Conservation (phyloP, 305 asterid species). For the Fraxinus angustifolia region DNA sequence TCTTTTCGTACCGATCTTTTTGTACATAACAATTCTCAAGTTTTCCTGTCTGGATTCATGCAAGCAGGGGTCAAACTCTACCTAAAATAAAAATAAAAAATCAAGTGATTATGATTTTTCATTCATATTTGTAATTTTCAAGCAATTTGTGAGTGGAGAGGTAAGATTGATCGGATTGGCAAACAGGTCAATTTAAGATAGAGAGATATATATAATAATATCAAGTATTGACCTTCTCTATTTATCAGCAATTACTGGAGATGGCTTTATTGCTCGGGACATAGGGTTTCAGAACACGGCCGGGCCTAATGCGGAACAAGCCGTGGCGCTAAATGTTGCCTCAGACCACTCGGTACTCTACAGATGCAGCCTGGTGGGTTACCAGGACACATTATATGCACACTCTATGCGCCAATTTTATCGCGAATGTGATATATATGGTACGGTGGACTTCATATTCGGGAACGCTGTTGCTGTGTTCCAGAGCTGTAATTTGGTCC, state of each 20-base stretch:
- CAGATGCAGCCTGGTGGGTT: conserved; percentile 61
- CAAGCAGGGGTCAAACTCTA: not conserved
- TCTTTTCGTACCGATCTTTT: not conserved
- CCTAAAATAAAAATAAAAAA: not conserved
- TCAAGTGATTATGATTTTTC: not conserved
- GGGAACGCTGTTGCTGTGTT: conserved; percentile 74
- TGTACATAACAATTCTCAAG: not conserved
- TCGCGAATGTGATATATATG: conserved; percentile 67
- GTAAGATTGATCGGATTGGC: not conserved
- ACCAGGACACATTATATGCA: conserved; percentile 75
- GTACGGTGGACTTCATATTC: conserved; percentile 54
- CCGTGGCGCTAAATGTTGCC: conserved; percentile 53
- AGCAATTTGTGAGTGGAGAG: not conserved
- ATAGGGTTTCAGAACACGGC: conserved; percentile 77
- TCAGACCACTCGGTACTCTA: conserved; percentile 63
- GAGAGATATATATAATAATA: no score
- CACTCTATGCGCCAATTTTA: conserved; percentile 69
- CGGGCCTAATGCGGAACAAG: conserved; percentile 51
- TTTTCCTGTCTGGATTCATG: not conserved
- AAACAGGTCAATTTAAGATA: not conserved
- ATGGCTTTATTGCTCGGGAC: conserved; percentile 69
- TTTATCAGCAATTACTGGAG: conserved; percentile 49
- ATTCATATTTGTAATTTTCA: not conserved
- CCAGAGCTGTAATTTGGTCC: conserved; percentile 50
- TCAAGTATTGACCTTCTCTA: not conserved